Evolutionary conservation across 2,329 filamentous ascomycete genomes (phyloP).

Genomic region (Aspergillus sp.): DNA sequence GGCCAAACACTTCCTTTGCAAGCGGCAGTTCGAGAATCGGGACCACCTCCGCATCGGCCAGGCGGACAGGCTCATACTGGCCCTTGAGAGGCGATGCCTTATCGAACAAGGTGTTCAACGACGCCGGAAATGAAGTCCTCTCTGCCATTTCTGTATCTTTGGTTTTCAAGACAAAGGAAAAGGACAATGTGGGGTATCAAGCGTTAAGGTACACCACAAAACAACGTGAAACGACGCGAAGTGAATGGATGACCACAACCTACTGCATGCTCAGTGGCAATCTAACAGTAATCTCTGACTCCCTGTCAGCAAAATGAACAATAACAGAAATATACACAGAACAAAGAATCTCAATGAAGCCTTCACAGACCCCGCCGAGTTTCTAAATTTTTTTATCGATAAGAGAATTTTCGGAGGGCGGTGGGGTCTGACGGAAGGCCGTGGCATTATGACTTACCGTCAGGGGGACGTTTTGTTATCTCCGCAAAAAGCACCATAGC

Average conservation of each 20-base stretch:
- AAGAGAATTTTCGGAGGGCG: conserved; percentile 1
- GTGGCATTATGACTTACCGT: neutral
- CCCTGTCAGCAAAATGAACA: neutral
- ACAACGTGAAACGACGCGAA: neutral
- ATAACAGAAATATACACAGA: neutral
- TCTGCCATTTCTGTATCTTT: conserved; percentile 19
- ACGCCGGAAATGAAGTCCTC: conserved; percentile 18
- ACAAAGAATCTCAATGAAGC: too few species aligned
- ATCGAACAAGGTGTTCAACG: conserved; percentile 29
- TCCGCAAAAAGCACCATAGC: neutral
- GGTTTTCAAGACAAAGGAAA: neutral
- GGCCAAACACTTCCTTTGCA: conserved; percentile 34
- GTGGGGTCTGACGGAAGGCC: neutral
- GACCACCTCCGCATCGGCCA: conserved; percentile 27
- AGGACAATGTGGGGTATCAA: neutral
- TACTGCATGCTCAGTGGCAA: neutral
- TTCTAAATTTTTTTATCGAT: conserved; percentile 1
- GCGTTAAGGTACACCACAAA: neutral
- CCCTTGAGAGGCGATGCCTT: conserved; percentile 17
- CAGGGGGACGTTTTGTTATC: neutral
- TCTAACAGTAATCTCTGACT: neutral
- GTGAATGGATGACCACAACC: neutral
- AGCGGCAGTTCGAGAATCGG: conserved; percentile 29
- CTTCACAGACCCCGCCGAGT: neutral
- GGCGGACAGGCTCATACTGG: conserved; percentile 29